Base-by-base conservation (phyloP, 2,329 filamentous ascomycete species). In the Colletotrichum musicola region DNA sequence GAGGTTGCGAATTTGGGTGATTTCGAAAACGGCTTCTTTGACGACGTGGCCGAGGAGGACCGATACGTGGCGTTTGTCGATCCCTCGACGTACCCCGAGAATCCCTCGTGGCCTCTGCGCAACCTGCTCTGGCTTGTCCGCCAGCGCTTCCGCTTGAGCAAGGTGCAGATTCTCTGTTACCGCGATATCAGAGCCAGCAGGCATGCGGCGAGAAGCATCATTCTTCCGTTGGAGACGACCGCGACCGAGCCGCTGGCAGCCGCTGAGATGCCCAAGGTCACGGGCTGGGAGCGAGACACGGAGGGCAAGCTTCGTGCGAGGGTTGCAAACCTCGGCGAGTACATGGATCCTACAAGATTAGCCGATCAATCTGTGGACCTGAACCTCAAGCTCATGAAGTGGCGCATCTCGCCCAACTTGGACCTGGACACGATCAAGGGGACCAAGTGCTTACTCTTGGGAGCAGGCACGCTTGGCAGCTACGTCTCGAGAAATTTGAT, bases 301-400 rank as follows among this genome's bases (percentile, higher is more conserved):
- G 85, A 88, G 25, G 92, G 92, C 27, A 97, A 97, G 77, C 84
- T 98, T 18, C 88, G 89, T 18, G 90, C 93, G 16, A 90, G 93
- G 72, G 87, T 92, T 18, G 93, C 94, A 14, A 94, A 97, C 75
- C 85, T 99, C 9, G 92, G 92, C 20, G 94, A 96, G 74, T 97
- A 97, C 74, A 95, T 99, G 92, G 95, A 99, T 76, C 95, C 96
- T 6, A 84, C 87, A 40, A 90, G 91, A 75, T 84, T 98, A 18
- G 96, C 96, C 22, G 95, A 98, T 77, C 94, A 97, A 77, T 94
- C 95, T 0, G 95, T 98, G 10, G 96, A 99, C 76, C 86, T 99
- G 67, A 99, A 99, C 76, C 85, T 98, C 69, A 98, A 98, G 81
- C 86, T 99, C 66, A 99, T 99, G 91, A 99, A 98, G 82, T 99